Evolutionary conservation across 2,329 filamentous ascomycete genomes (phyloP).

Genomic region (Alternaria rosae): DNA sequence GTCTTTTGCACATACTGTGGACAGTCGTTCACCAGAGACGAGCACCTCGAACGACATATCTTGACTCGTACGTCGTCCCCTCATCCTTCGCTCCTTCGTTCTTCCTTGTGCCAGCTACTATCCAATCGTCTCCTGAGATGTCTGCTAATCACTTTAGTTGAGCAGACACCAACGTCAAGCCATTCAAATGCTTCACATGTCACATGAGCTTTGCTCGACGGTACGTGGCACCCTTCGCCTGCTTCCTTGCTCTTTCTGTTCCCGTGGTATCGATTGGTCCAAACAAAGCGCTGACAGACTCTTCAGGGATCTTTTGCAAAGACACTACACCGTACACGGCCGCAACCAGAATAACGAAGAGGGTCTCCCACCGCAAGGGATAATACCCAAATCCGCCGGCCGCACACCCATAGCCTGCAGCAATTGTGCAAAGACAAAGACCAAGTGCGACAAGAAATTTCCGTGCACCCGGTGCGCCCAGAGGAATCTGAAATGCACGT

Average conservation of each 20-base stretch:
- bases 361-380: conserved; percentile 56
- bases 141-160: conserved; percentile 3
- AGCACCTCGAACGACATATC: conserved; percentile 61
- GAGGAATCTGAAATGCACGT: conserved; percentile 56
- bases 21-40: conserved; percentile 61
- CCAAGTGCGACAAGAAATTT: conserved; percentile 63
- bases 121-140: neutral
- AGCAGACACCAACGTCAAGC: conserved; percentile 62
- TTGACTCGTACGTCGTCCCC: conserved; percentile 55
- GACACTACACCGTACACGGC: conserved; percentile 62
- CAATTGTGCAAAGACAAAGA: conserved; percentile 63
- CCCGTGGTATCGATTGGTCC: neutral
- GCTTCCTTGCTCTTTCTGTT: conserved; percentile 3
- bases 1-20: conserved; percentile 63
- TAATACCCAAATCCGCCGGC: conserved; percentile 61
- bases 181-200: conserved; percentile 63
- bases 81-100: neutral
- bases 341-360: conserved; percentile 60
- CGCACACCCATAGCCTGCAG: conserved; percentile 62
- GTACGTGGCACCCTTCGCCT: conserved; percentile 43
- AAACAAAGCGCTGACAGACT: conserved; percentile 19
- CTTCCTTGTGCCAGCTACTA: neutral
- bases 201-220: conserved; percentile 63
- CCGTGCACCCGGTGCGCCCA: conserved; percentile 61
- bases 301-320: conserved; percentile 58